These are phyloP conservation scores for Phytopythium vexans DNA, from an alignment of 352 stramenopile species.

Conservation along the genomic window DNA sequence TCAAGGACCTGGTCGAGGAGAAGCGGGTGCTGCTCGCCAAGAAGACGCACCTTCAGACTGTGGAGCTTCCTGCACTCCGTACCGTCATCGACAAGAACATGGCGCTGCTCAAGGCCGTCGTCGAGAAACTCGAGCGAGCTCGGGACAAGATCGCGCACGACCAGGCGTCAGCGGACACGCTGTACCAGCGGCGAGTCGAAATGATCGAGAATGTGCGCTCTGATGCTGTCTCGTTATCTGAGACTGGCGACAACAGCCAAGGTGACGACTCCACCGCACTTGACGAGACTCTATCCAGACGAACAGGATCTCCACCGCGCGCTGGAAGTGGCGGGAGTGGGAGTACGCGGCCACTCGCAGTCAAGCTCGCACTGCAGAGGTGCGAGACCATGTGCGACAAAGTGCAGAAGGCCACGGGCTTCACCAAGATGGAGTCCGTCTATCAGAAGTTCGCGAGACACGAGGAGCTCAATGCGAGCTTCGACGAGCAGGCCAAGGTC, in stretches of 20 bases:
- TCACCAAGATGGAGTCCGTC: constrained; percentile 74
- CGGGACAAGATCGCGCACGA: constrained; percentile 66
- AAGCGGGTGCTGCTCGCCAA: constrained; percentile 63
- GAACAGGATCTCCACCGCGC: not conserved
- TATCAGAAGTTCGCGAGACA: constrained; percentile 76
- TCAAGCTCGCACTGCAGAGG: constrained; percentile 75
- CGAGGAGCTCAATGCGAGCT: constrained; percentile 75
- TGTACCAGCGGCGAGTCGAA: constrained; percentile 65
- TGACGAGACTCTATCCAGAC: constrained; percentile 2
- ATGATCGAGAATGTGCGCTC: constrained; percentile 69
- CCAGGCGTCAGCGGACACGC: constrained; percentile 57
- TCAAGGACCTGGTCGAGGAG: constrained; percentile 66
- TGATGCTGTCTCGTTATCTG: not conserved
- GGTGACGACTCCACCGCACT: constrained; percentile 16
- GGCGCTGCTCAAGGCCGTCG: constrained; percentile 52
- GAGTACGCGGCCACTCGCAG: constrained; percentile 50
- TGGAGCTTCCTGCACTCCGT: constrained; percentile 54
- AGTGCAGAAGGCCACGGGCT: constrained; percentile 78
- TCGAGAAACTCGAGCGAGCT: constrained; percentile 62
- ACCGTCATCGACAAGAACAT: constrained; percentile 59
- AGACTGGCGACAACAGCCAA: constrained; percentile 10
- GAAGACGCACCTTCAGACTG: constrained; percentile 52
- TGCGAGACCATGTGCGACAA: constrained; percentile 83
- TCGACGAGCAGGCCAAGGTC: constrained; percentile 81
- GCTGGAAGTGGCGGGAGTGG: constrained; percentile 10